A percentile compares a stretch with the other conserved stretches of the same genome.
These are phyloP conservation scores for Hemisphaericaspora nanyangensis DNA, from an alignment of 805 yeast species.

Conservation along the genomic window DNA sequence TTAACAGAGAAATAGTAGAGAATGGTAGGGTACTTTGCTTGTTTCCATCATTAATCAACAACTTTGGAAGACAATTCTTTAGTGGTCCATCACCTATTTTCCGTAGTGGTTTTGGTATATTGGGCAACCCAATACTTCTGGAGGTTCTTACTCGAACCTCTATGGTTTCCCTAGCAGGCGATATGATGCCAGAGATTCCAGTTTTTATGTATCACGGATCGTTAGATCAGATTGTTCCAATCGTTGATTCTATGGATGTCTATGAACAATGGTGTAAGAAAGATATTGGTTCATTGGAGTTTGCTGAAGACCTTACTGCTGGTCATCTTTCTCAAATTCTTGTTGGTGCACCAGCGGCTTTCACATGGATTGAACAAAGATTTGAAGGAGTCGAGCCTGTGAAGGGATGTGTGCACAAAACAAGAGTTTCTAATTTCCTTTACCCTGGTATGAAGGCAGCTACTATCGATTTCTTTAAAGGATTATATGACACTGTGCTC, in stretches of 20 bases:
- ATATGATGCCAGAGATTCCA: slow-evolving; percentile 17
- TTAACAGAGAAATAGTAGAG: not conserved
- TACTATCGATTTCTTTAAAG: too few relatives aligned
- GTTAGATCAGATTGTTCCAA: slow-evolving; percentile 18
- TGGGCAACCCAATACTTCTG: slow-evolving; percentile 11
- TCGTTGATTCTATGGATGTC: slow-evolving; percentile 13
- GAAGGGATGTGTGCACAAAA: slow-evolving; percentile 51
- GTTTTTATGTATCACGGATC: slow-evolving; percentile 19
- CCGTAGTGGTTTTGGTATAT: slow-evolving; percentile 14
- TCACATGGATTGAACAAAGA: slow-evolving; percentile 15
- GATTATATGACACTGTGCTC: too few relatives aligned
- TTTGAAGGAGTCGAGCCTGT: slow-evolving; percentile 39
- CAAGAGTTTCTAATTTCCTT: slow-evolving; percentile 45
- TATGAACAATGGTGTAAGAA: slow-evolving; percentile 26
- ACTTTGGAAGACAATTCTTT: slow-evolving; percentile 9
- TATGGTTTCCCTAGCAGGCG: slow-evolving; percentile 13
- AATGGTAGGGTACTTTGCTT: slow-evolving; percentile 7
- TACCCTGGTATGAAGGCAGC: slow-evolving; percentile 13
- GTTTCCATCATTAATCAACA: slow-evolving; percentile 5
- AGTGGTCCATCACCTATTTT: slow-evolving; percentile 10
- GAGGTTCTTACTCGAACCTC: slow-evolving; percentile 18
- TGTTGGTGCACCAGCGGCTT: slow-evolving; percentile 21
- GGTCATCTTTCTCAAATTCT: slow-evolving; percentile 24
- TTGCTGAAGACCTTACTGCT: slow-evolving; percentile 20
- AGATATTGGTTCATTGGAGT: slow-evolving; percentile 26